Evolutionary conservation across 495 filamentous ascomycete species (phyloP), one percentile per base, ranked within the genome.

Genomic region (Talaromyces wortmannii): DNA sequence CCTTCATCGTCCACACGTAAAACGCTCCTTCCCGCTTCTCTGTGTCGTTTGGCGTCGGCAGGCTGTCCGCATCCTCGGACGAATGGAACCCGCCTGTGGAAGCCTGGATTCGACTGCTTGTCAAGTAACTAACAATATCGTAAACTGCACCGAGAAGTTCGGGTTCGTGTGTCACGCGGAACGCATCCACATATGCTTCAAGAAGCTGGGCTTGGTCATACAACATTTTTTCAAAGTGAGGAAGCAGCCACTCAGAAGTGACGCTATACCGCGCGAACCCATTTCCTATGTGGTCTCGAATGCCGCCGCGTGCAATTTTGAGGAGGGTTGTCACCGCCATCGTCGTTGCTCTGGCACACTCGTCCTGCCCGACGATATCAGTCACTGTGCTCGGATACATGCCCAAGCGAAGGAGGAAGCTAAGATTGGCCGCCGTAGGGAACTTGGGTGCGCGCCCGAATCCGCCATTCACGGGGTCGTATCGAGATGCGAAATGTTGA

Each of bases 171-270:
- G 83, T 85, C 5, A 88, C 71, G 10, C 91, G 78, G 74, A 90
- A 97, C 0, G 88, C 92, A 63, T 97, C 92, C 6, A 96, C 77
- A 63, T 95, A 98, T 18, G 90, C 80, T 57, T 88, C 81, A 12
- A 98, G 70, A 11, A 98, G 81, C 57, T 97, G 87, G 7, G 88
- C 90, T 60, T 98, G 92, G 64, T 97, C 95, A 55, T 92, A 92
- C 3, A 97, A 82, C 90, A 98, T 96, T 78, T 98, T 98, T 71
- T 98, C 94, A 63, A 98, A 98, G 63, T 96, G 92, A 23, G 94
- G 94, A 43, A 98, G 69, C 53, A 82, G 85, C 94, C 94, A 98
- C 67, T 97, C 87, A 29, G 79, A 72, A 6, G 94, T 97, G 6
- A 96, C 86, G 40, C 90, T 95, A 60, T 96, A 96, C 48, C 94